A percentile compares a stretch with the other conserved stretches of the same genome.
These are phyloP conservation scores for Blastobotrys robertii DNA, from an alignment of 805 yeast genomes.

Conservation along the genomic window DNA sequence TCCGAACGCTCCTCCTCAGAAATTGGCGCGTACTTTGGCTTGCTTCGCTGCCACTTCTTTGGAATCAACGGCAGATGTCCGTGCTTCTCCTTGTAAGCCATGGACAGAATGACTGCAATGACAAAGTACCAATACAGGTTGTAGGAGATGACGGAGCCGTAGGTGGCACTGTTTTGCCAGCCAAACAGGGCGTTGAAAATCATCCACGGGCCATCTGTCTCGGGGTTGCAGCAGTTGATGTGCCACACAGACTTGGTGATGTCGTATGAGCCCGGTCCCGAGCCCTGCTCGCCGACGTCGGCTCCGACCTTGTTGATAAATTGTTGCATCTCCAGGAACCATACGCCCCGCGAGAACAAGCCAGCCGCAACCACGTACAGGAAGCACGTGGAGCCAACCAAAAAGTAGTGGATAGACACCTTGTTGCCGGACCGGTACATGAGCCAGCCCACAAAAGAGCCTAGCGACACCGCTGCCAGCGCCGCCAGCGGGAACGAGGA, in stretches of 20 bases:
- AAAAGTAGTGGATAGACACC: slow-evolving; percentile 62
- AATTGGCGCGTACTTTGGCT: background rate
- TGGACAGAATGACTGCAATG: slow-evolving; percentile 34
- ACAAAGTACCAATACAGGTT: slow-evolving; percentile 55
- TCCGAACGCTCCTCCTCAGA: slow-evolving; percentile 10
- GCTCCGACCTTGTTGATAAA: slow-evolving; percentile 72
- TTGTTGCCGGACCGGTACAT: slow-evolving; percentile 75
- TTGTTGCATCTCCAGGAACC: slow-evolving; percentile 77
- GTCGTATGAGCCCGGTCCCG: slow-evolving; percentile 91
- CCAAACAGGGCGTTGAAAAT: slow-evolving; percentile 79
- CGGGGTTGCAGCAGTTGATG: slow-evolving; percentile 89
- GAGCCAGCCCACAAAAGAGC: slow-evolving; percentile 52
- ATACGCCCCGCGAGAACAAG: slow-evolving; percentile 72
- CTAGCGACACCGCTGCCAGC: slow-evolving; percentile 46
- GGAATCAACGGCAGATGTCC: slow-evolving; percentile 60
- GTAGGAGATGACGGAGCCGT: slow-evolving; percentile 73
- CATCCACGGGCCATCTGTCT: slow-evolving; percentile 92
- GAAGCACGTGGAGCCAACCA: slow-evolving; percentile 68
- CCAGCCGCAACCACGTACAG: slow-evolving; percentile 83
- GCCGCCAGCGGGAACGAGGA: slow-evolving; percentile 58
- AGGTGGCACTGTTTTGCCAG: slow-evolving; percentile 92
- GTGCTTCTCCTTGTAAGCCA: slow-evolving; percentile 44
- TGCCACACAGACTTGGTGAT: slow-evolving; percentile 79
- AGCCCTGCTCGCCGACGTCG: slow-evolving; percentile 81
- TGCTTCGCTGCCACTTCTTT: slow-evolving; percentile 45